These are phyloP conservation scores for Euclidium syriacum DNA, from an alignment of 345 rosid genomes.

Conservation along the genomic window DNA sequence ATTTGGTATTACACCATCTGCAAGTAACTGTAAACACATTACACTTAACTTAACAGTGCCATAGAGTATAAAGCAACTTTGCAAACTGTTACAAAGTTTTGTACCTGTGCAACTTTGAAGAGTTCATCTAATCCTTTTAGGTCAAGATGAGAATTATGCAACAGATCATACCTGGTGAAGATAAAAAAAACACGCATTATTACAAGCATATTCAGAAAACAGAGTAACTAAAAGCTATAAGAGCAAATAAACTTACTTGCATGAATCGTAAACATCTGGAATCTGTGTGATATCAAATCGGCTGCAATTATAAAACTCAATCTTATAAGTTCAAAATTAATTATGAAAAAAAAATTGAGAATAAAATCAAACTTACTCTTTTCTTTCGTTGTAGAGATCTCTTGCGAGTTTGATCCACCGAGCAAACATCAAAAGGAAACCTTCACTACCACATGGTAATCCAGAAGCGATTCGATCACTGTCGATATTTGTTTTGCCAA, in stretches of 20 bases:
- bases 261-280: constrained; percentile 98
- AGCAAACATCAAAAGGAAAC: constrained; percentile 97
- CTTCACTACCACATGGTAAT: constrained; percentile 98
- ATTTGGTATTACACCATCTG: constrained; percentile 98
- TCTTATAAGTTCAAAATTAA: constrained; percentile 6
- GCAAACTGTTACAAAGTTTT: constrained; percentile 38
- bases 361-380: constrained; percentile 53
- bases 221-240: constrained; percentile 1
- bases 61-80: background rate
- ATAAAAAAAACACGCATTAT: constrained; percentile 12
- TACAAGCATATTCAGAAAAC: background rate
- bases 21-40: constrained; percentile 65
- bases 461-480: constrained; percentile 98
- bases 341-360: background rate
- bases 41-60: constrained; percentile 16
- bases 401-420: constrained; percentile 99
- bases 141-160: constrained; percentile 97
- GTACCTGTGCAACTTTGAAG: constrained; percentile 97
- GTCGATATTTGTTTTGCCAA: constrained; percentile 95
- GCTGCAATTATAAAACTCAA: constrained; percentile 54
- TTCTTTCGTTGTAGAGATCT: constrained; percentile 95
- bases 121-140: constrained; percentile 84
- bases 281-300: constrained; percentile 97
- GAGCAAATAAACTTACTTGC: constrained; percentile 73
- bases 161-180: constrained; percentile 75